Conservation (phyloP, 2,329 filamentous ascomycete genomes). For the Acrocalymma vagum region DNA sequence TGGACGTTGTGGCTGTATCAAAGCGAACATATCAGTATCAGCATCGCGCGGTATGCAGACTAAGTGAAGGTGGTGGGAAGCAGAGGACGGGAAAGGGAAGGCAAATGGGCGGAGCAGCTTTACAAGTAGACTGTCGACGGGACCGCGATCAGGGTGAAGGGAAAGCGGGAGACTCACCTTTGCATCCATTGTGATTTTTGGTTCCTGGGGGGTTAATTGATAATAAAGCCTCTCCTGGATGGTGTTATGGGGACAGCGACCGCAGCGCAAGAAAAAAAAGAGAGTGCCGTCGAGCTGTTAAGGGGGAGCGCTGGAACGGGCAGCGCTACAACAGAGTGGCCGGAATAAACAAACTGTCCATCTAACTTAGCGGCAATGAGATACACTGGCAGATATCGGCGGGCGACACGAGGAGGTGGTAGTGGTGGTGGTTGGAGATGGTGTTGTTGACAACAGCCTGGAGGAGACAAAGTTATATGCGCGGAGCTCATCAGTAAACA, state of each 20-base stretch:
- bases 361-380: slow-evolving; percentile 50
- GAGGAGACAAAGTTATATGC: slow-evolving; percentile 35
- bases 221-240: slow-evolving; percentile 18
- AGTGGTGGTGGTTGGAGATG: slow-evolving; percentile 22
- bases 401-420: slow-evolving; percentile 31
- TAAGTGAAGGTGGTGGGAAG: slow-evolving; percentile 14
- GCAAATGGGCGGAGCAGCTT: neutral
- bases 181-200: slow-evolving; percentile 51
- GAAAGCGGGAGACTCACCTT: slow-evolving; percentile 45
- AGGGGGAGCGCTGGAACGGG: slow-evolving; percentile 37
- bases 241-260: slow-evolving; percentile 27
- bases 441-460: slow-evolving; percentile 33
- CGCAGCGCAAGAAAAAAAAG: slow-evolving; percentile 23
- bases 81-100: slow-evolving; percentile 1
- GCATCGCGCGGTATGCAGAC: slow-evolving; percentile 13
- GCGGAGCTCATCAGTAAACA: slow-evolving; percentile 22
- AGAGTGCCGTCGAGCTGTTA: slow-evolving; percentile 26
- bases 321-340: slow-evolving; percentile 44
- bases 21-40: slow-evolving; percentile 30
- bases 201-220: slow-evolving; percentile 30
- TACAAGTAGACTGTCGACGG: no score
- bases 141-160: slow-evolving; percentile 10
- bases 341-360: slow-evolving; percentile 50
- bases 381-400: slow-evolving; percentile 42
- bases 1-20: slow-evolving; percentile 73